phyloP scores from a whole-genome alignment of 768 basidiomycete species.

The Cystobasidiopsis lactophilus region DNA sequence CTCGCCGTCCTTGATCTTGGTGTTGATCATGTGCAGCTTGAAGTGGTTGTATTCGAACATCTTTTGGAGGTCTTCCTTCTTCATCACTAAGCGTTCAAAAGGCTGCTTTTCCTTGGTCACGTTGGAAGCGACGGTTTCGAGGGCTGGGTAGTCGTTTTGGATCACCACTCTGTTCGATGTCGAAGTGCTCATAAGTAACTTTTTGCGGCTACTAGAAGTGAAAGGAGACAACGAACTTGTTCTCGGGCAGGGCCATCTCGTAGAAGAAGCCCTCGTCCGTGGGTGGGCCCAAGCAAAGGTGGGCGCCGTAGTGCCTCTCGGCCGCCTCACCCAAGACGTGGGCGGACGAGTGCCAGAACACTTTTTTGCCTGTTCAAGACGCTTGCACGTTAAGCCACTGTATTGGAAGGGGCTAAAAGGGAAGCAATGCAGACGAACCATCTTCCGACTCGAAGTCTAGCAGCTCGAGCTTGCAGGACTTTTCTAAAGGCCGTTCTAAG shows the following conservation, averaged over 20 bases:
- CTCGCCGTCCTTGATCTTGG: slow-evolving; percentile 85
- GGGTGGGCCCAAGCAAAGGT: slow-evolving; percentile 88
- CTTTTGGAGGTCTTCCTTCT: slow-evolving; percentile 82
- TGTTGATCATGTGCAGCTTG: slow-evolving; percentile 83
- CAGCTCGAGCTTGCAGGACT: slow-evolving; percentile 50
- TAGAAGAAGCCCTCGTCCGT: slow-evolving; percentile 99
- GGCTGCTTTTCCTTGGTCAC: slow-evolving; percentile 92
- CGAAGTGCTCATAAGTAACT: background rate
- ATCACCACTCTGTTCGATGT: slow-evolving; percentile 39
- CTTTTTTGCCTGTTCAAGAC: slow-evolving; percentile 62
- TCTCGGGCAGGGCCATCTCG: slow-evolving; percentile 69
- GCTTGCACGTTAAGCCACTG: slow-evolving; percentile 17
- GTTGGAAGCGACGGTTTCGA: slow-evolving; percentile 69
- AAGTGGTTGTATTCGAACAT: slow-evolving; percentile 99
- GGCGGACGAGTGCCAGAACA: slow-evolving; percentile 99
- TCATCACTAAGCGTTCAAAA: slow-evolving; percentile 79
- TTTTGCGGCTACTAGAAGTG: background rate
- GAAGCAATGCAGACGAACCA: slow-evolving; percentile 30
- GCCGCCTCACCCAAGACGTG: slow-evolving; percentile 93
- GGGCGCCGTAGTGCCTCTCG: slow-evolving; percentile 89
- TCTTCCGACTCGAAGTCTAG: slow-evolving; percentile 84
- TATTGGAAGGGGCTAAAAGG: background rate
- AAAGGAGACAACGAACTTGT: slow-evolving; percentile 31
- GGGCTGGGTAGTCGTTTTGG: slow-evolving; percentile 57
- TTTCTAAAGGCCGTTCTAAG: slow-evolving; percentile 79